Base-by-base conservation (phyloP, 73 alveolate species). In the Paramecium pentaurelia region DNA sequence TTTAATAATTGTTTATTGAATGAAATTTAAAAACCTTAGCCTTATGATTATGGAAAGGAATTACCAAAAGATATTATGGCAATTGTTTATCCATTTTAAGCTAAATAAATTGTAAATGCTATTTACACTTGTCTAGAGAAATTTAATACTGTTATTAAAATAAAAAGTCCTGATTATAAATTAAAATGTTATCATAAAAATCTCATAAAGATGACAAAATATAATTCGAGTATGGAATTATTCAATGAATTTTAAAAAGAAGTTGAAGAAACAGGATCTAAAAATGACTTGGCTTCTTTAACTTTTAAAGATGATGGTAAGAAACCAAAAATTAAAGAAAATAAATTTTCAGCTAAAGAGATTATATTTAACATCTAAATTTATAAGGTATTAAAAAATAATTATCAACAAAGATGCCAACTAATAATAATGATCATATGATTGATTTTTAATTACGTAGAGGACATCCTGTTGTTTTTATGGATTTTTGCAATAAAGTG, bases 101-200 rank as follows among this genome's bases (percentile, higher is more conserved):
- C 91, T 11, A 42, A 32, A 49, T 80, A 80, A 27, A 45, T 80
- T 20, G 91, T 80, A 38, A 80, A 40, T 80, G 91, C 77, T 25
- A 80, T 80, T 11, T 80, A 80, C 49, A 42, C 91, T 18, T 80
- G 91, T 47, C 27, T 80, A 45, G 91, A 80, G 42, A 80, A 80
- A 49, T 80, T 80, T 47, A 49, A 49, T 22, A 80, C 91, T 45
- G 91, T 80, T 20, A 80, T 80, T 20, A 80, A 80, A 38, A 42
- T 80, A 16, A 80, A 80, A 28, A 80, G 91, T 27, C 75, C 71
- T 42, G 91, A 80, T 80, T 80, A 80, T 12, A 80, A 80, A 27
- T 80, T 80, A n/a, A 80, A 80, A 80, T 80, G 91, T 27, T 80
- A 80, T 80, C 91, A 80, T 45, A 80, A 80, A 32, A 80, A 80